A percentile compares a stretch with the other conserved stretches of the same genome.
phyloP scores from a whole-genome alignment of 2,329 filamentous ascomycete species.

The Microdochium trichocladiopsis region DNA sequence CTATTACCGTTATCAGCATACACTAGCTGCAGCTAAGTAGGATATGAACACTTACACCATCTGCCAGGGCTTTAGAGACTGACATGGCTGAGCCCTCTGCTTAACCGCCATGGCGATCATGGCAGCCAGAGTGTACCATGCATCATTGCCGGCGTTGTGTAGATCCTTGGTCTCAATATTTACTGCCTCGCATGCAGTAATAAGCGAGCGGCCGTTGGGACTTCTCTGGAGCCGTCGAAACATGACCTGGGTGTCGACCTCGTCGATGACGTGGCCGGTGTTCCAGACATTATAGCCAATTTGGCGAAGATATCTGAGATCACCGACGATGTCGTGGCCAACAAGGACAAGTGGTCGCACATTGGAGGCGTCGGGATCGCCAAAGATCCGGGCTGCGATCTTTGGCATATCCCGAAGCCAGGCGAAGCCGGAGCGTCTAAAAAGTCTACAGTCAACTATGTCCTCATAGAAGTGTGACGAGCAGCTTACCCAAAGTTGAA shows the following conservation, averaged over 20 bases:
- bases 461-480: background rate
- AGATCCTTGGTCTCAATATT: constrained; percentile 38
- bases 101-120: constrained; percentile 56
- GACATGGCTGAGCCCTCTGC: constrained; percentile 11
- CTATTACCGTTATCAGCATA: constrained; percentile 2
- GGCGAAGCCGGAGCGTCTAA: constrained; percentile 35
- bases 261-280: constrained; percentile 50
- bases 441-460: background rate
- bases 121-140: constrained; percentile 68
- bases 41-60: background rate
- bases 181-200: background rate
- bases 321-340: constrained; percentile 64
- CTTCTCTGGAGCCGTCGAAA: constrained; percentile 56
- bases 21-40: background rate
- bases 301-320: constrained; percentile 59
- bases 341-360: constrained; percentile 59
- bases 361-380: constrained; percentile 12
- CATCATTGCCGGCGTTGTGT: constrained; percentile 89
- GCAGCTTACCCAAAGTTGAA: constrained; percentile 67
- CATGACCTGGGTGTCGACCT: constrained; percentile 67
- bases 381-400: constrained; percentile 28
- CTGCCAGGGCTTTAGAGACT: background rate
- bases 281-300: constrained; percentile 56
- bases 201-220: constrained; percentile 30
- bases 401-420: constrained; percentile 21